Base-by-base conservation (phyloP, 1,284 basidiomycete genomes). In the Heterobasidion occidentale region DNA sequence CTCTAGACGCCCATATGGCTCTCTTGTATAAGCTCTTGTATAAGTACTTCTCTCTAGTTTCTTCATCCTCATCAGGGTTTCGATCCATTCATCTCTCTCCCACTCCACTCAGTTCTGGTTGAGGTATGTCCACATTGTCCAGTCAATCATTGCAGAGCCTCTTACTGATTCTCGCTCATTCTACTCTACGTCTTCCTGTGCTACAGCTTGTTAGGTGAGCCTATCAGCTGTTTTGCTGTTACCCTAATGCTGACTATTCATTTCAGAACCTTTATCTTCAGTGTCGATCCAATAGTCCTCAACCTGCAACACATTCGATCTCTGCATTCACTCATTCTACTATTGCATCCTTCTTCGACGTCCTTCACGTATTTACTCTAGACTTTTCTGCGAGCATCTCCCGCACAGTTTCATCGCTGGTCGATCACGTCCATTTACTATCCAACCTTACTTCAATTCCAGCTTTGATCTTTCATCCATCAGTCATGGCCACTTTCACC, bases 321-420 rank as follows among this genome's bases (percentile, higher is more conserved):
- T 64, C 61, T 58, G 46, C 53, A 51, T 54, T 42, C 38, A n/a
- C 11, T 5, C 7, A 42, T 42, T 42, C n/a, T 11, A 44, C 46
- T 47, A 27, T 36, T 38, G 54, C 58, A 45, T 63, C 59, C 61
- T 54, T 56, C 56, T 58, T 58, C 61, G 55, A 61, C 64, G 60
- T 60, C 58, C 51, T 57, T 62, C 57, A 51, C 55, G 35, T 56
- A 54, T 55, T 60, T 56, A 52, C 61, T 56, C 57, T 54, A 64
- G 61, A 62, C 63, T 62, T 61, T 64, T 64, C 60, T 61, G 62
- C 63, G 60, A 57, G 59, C 58, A 52, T 57, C 59, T 61, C 53
- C 35, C 48, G 38, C 61, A 63, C 27, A 63, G 53, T 62, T 63
- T 63, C 70, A 82, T 88, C 86, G 86, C 86, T 77, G 85, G 81